A percentile compares a stretch with the other conserved stretches of the same genome.
These are phyloP conservation scores for Meira nashicola DNA, from an alignment of 1,284 basidiomycete species.

Conservation along the genomic window DNA sequence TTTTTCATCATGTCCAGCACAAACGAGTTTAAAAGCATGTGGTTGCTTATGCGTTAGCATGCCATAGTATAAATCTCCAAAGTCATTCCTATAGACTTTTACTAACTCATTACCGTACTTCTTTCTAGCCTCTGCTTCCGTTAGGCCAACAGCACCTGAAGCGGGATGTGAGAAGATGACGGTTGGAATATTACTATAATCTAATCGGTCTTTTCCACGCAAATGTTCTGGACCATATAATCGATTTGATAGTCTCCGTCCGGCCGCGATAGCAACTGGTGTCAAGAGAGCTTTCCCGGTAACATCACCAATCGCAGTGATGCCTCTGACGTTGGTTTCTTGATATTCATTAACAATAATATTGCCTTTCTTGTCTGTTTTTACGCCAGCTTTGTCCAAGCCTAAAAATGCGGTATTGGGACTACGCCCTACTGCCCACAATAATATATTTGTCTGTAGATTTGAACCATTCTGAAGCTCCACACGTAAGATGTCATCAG, in stretches of 20 bases:
- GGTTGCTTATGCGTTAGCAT: conserved; percentile 58
- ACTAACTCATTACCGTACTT: conserved; percentile 79
- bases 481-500: conserved; percentile 71
- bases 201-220: conserved; percentile 65
- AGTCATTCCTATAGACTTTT: conserved; percentile 73
- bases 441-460: conserved; percentile 75
- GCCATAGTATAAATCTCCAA: conserved; percentile 52
- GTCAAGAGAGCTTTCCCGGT: conserved; percentile 86
- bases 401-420: conserved; percentile 74
- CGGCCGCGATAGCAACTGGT: conserved; percentile 95
- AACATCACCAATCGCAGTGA: conserved; percentile 87
- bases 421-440: conserved; percentile 93
- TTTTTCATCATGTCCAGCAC: conserved; percentile 78
- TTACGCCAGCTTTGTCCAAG: conserved; percentile 71
- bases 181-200: conserved; percentile 80
- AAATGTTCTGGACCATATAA: conserved; percentile 73
- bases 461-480: too few relatives aligned
- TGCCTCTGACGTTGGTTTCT: conserved; percentile 63
- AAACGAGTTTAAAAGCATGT: conserved; percentile 85
- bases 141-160: conserved; percentile 54
- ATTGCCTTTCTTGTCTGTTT: conserved; percentile 72
- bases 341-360: conserved; percentile 88
- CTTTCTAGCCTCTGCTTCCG: conserved; percentile 79
- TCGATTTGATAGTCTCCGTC: conserved; percentile 78
- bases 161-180: conserved; percentile 54